Base-by-base conservation (phyloP, 768 basidiomycete genomes). In the Boletus sensibilis region DNA sequence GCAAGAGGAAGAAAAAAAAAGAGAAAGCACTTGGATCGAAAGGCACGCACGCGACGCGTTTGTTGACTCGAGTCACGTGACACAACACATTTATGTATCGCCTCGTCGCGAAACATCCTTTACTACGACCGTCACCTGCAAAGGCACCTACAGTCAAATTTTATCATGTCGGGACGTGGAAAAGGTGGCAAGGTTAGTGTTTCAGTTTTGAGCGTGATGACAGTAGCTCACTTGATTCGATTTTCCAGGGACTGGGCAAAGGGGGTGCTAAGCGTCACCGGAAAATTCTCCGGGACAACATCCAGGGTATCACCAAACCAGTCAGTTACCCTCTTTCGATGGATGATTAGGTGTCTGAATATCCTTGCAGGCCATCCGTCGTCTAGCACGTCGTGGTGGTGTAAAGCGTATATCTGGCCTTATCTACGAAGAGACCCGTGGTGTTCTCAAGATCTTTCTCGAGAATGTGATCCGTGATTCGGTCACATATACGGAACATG, bases 401-500 rank as follows among this genome's bases (percentile, higher is more conserved):
- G 91, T 93, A 62, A 93, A 93, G 80, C 86, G 87, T 85, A 88
- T 89, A 69, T 87, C 85, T 31, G 86, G 87, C 59, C 80, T 90
- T 56, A 90, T 91, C 73, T 91, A 92, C 73, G 90, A 92, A 74
- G 90, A 92, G 79, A 92, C 90, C 29, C 88, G 90, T 66, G 88
- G 89, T 76, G 90, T 92, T n/a, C 79, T 93, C 64, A 92, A 92
- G 77, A 89, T 91, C 66, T 91, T 90, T 82, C 79, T 89, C 37
- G 87, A 90, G 77, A 87, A 86, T 61, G 84, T 80, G 48, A 90
- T 93, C 69, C 85, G 90, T 58, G 91, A 93, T 74, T 90, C 88
- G 12, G 91, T 93, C 63, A 93, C 91, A 57, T 93, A 94, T 81
- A 92, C 92, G 34, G 91, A 94, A 73, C 92, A 93, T 79, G 91